phyloP scores from a whole-genome alignment of 2,329 filamentous ascomycete species.

The Fonsecaea pugnacius region DNA sequence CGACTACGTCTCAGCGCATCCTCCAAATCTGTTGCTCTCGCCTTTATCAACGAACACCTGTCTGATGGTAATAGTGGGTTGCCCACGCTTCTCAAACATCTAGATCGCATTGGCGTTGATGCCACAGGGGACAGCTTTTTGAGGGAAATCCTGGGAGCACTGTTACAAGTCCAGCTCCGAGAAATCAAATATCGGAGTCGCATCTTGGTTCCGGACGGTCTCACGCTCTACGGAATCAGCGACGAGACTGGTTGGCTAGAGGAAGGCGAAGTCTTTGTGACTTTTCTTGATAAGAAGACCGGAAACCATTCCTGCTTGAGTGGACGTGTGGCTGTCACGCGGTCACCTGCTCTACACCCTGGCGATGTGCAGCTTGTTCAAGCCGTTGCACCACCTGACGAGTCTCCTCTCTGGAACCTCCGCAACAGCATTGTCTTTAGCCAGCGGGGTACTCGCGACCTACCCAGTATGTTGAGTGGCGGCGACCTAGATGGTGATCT shows the following conservation, averaged over 20 bases:
- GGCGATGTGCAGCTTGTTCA: slow-evolving; percentile 74
- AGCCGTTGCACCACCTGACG: slow-evolving; percentile 62
- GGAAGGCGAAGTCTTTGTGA: slow-evolving; percentile 71
- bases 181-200: slow-evolving; percentile 77
- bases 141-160: slow-evolving; percentile 69
- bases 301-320: slow-evolving; percentile 3
- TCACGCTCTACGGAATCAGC: slow-evolving; percentile 80
- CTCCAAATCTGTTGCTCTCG: slow-evolving; percentile 64
- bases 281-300: slow-evolving; percentile 52
- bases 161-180: slow-evolving; percentile 70
- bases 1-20: slow-evolving; percentile 64
- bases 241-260: slow-evolving; percentile 74
- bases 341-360: slow-evolving; percentile 78
- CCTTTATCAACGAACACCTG: slow-evolving; percentile 66
- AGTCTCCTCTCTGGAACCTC: slow-evolving; percentile 65
- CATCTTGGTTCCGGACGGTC: slow-evolving; percentile 70
- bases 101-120: slow-evolving; percentile 63
- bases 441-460: slow-evolving; percentile 70
- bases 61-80: slow-evolving; percentile 66
- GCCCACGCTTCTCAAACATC: slow-evolving; percentile 63
- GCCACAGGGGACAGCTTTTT: slow-evolving; percentile 73
- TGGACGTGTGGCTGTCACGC: slow-evolving; percentile 65
- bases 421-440: slow-evolving; percentile 81
- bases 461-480: slow-evolving; percentile 78
- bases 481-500: slow-evolving; percentile 84